Percentiles rank a stretch among this genome's conserved stretches.
These are phyloP conservation scores for Starmerella floricola DNA, from an alignment of 805 yeast species.

Conservation along the genomic window DNA sequence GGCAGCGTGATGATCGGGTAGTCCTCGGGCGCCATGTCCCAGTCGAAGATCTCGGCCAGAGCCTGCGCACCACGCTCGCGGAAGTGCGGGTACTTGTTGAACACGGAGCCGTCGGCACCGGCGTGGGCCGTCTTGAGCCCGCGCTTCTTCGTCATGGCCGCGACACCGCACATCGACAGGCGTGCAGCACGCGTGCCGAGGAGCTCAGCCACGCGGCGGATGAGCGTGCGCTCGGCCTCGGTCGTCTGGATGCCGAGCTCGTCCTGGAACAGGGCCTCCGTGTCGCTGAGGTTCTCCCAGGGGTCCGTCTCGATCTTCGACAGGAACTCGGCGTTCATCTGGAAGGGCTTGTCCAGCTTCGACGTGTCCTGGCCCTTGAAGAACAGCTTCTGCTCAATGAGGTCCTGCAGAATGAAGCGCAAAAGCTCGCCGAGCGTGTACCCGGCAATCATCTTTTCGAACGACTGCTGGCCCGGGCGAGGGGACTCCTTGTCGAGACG, in stretches of 20 bases:
- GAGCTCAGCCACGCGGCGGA: constrained; percentile 72
- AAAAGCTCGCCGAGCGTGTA: constrained; percentile 88
- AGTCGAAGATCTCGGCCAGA: constrained; percentile 76
- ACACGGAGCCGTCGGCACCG: constrained; percentile 97
- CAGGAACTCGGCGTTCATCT: constrained; percentile 83
- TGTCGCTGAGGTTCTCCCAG: constrained; percentile 67
- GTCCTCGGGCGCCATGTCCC: constrained; percentile 44
- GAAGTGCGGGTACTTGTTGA: constrained; percentile 86
- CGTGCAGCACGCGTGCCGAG: constrained; percentile 90
- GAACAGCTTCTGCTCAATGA: constrained; percentile 49
- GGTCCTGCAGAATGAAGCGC: constrained; percentile 67
- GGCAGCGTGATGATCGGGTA: constrained; percentile 79
- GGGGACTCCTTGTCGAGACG: constrained; percentile 77
- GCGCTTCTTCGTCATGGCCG: constrained; percentile 84
- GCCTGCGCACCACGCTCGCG: constrained; percentile 79
- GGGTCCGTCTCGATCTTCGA: constrained; percentile 82
- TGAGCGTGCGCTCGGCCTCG: constrained; percentile 63
- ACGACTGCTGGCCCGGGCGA: constrained; percentile 90
- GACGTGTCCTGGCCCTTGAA: constrained; percentile 60
- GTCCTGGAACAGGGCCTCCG: constrained; percentile 50
- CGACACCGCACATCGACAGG: constrained; percentile 86
- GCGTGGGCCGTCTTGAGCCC: constrained; percentile 56
- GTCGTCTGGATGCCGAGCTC: constrained; percentile 56
- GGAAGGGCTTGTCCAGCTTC: constrained; percentile 49
- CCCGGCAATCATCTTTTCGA: constrained; percentile 96